Evolutionary conservation across 2,329 filamentous ascomycete species (phyloP).

Genomic region (Sphaerostilbella broomeana): DNA sequence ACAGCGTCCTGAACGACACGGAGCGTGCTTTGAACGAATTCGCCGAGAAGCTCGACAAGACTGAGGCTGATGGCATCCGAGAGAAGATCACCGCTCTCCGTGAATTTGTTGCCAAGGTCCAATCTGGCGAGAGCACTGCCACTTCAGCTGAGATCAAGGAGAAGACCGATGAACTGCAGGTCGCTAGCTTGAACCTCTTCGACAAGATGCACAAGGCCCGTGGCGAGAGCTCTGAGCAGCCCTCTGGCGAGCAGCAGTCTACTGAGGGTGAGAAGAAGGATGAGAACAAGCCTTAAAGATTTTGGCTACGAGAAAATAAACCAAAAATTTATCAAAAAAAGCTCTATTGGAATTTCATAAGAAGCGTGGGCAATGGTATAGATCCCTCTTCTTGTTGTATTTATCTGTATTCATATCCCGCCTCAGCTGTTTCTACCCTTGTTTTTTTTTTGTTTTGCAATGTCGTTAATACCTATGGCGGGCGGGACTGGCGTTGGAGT

Average conservation of each 20-base stretch:
- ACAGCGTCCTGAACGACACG: conserved; percentile 93
- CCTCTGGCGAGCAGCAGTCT: conserved; percentile 42
- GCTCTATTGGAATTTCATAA: conserved; percentile 18
- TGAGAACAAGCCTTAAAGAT: conserved; percentile 58
- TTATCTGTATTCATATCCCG: conserved; percentile 48
- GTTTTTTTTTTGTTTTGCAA: conserved; percentile 36
- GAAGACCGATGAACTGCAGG: conserved; percentile 97
- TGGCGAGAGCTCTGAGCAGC: conserved; percentile 54
- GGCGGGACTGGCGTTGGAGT: conserved; percentile 46
- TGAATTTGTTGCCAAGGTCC: conserved; percentile 89
- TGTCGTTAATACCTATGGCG: conserved; percentile 41
- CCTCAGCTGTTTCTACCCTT: conserved; percentile 26
- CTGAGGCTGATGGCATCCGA: conserved; percentile 84
- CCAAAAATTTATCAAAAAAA: conserved; percentile 16
- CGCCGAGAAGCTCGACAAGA: conserved; percentile 92
- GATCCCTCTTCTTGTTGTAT: conserved; percentile 31
- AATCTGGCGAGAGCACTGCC: conserved; percentile 79
- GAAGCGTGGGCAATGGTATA: conserved; percentile 30
- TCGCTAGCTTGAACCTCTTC: conserved; percentile 90
- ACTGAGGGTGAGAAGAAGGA: conserved; percentile 71
- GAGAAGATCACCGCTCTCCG: conserved; percentile 86
- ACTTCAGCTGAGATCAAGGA: conserved; percentile 93
- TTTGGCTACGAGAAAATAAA: conserved; percentile 4
- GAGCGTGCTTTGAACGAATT: conserved; percentile 98
- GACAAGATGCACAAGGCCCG: conserved; percentile 99